Conservation (phyloP, 1,139 yeast species). For the Kodamaea plutei region DNA sequence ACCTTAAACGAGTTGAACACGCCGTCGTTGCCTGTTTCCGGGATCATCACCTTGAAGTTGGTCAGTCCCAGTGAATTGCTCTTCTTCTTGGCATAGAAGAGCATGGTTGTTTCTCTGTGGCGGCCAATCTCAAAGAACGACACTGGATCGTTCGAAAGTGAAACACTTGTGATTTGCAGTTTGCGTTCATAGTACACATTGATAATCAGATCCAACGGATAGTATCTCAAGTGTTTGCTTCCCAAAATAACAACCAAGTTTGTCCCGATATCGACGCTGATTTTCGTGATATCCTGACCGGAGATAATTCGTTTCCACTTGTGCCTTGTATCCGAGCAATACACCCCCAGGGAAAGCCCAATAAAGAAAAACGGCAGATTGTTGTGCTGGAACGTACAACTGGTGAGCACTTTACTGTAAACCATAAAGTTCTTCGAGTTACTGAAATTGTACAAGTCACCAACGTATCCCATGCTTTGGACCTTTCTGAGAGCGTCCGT, state of each 20-base stretch:
- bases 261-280: constrained; percentile 56
- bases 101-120: constrained; percentile 56
- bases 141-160: constrained; percentile 37
- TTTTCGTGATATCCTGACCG: constrained; percentile 51
- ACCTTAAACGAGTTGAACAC: constrained; percentile 50
- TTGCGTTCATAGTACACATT: constrained; percentile 35
- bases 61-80: constrained; percentile 42
- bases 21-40: constrained; percentile 47
- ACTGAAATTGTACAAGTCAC: constrained; percentile 25
- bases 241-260: constrained; percentile 58
- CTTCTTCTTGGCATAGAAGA: constrained; percentile 51
- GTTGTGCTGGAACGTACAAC: constrained; percentile 25
- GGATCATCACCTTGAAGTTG: constrained; percentile 49
- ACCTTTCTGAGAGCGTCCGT: constrained; percentile 21
- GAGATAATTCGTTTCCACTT: constrained; percentile 63
- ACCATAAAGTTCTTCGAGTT: constrained; percentile 24
- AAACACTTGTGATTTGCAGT: constrained; percentile 27
- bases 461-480: constrained; percentile 21
- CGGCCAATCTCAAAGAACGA: constrained; percentile 58
- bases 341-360: constrained; percentile 38
- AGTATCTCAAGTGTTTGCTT: constrained; percentile 57
- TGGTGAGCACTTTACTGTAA: constrained; percentile 24
- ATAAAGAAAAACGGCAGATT: constrained; percentile 26
- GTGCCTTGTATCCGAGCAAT: constrained; percentile 45
- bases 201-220: constrained; percentile 48